A percentile compares a stretch with the other conserved stretches of the same genome.
Conservation (phyloP, 345 rosid species). For the Mallotus nudiflorus region DNA sequence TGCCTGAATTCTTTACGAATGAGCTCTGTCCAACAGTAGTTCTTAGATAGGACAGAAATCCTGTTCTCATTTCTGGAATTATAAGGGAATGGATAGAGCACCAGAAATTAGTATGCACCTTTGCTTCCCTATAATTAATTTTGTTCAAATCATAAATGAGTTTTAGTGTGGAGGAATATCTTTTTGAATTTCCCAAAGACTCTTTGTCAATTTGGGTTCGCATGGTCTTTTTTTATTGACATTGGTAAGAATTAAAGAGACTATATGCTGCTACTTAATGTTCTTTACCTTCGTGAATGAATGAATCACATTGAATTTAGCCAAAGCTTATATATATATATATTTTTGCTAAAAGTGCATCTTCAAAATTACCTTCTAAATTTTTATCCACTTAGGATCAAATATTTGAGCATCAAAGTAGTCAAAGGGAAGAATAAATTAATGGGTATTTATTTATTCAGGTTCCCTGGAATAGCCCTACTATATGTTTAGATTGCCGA, state of each 20-base stretch:
- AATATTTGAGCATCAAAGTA: not conserved
- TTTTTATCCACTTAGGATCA: not conserved
- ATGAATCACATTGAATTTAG: not conserved
- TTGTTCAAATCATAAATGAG: not conserved
- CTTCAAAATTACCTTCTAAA: not conserved
- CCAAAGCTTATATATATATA: not conserved
- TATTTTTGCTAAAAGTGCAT: not conserved
- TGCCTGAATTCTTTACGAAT: not conserved
- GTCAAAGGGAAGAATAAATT: not conserved
- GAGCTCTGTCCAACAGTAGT: not conserved
- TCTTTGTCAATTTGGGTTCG: not conserved
- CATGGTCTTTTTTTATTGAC: not conserved
- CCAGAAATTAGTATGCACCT: not conserved
- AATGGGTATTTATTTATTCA: not conserved
- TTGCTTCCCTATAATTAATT: no score
- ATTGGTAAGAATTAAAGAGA: conserved; percentile 3
- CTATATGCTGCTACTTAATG: not conserved
- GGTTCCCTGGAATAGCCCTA: not conserved
- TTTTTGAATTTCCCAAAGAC: not conserved
- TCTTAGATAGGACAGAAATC: not conserved
- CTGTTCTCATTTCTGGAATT: not conserved
- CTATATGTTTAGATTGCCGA: not conserved
- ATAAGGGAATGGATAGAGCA: not conserved
- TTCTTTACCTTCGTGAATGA: not conserved
- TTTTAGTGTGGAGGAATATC: not conserved